Percentiles rank a stretch among this genome's conserved stretches.
Conservation (phyloP, 805 yeast species). For the Candida chauliodis region DNA sequence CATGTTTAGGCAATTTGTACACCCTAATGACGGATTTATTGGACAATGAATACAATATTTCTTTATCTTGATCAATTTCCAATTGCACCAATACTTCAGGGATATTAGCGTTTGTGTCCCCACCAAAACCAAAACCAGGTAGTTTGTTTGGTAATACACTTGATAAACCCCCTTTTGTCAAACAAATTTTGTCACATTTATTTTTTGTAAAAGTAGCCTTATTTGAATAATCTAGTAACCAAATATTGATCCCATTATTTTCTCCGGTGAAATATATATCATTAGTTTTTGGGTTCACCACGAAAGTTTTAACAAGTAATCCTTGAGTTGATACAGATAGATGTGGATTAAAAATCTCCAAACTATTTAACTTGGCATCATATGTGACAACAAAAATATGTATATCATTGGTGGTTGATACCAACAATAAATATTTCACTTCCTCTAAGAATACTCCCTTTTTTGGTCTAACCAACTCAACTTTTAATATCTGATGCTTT, state of each 20-base stretch:
- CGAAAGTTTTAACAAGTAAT: slow-evolving; percentile 61
- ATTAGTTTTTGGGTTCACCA: slow-evolving; percentile 58
- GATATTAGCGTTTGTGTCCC: slow-evolving; percentile 13
- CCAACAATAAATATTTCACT: slow-evolving; percentile 67
- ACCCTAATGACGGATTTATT: slow-evolving; percentile 79
- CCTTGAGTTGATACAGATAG: slow-evolving; percentile 80
- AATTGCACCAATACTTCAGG: slow-evolving; percentile 64
- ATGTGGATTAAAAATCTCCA: slow-evolving; percentile 78
- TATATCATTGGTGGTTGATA: slow-evolving; percentile 78
- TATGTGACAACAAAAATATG: slow-evolving; percentile 72
- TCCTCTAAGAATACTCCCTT: slow-evolving; percentile 74
- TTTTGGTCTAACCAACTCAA: slow-evolving; percentile 77
- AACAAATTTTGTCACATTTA: slow-evolving; percentile 77
- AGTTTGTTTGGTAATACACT: slow-evolving; percentile 35
- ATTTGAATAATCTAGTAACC: slow-evolving; percentile 83
- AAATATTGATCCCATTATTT: slow-evolving; percentile 71
- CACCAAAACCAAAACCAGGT: slow-evolving; percentile 24
- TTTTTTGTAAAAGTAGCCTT: slow-evolving; percentile 84
- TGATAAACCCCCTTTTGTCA: slow-evolving; percentile 59
- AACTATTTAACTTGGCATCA: slow-evolving; percentile 36
- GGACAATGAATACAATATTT: slow-evolving; percentile 75
- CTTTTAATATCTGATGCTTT: slow-evolving; percentile 71
- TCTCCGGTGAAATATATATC: slow-evolving; percentile 84
- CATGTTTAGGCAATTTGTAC: slow-evolving; percentile 54
- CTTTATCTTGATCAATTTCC: slow-evolving; percentile 73